Percentiles rank a stretch among this genome's conserved stretches.
Evolutionary conservation across 1,284 basidiomycete species (phyloP).

Genomic region (Wallemia mellicola): DNA sequence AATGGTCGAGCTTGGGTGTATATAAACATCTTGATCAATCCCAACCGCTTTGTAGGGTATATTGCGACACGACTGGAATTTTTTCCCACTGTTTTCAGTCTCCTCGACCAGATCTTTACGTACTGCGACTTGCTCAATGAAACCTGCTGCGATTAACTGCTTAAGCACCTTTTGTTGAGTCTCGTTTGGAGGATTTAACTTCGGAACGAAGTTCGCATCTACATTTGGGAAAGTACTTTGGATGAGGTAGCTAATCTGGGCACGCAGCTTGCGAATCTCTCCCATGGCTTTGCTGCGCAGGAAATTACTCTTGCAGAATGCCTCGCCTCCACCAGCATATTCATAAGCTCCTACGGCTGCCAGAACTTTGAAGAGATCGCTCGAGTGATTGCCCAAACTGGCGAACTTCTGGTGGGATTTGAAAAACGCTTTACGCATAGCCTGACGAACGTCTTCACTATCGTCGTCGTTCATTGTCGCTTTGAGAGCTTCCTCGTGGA

Average conservation of each 20-base stretch:
- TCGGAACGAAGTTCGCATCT: conserved; percentile 27
- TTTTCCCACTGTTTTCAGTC: conserved; percentile 25
- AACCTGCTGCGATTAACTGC: conserved; percentile 63
- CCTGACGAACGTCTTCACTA: conserved; percentile 21
- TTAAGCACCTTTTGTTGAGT: conserved; percentile 68
- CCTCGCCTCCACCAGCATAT: conserved; percentile 43
- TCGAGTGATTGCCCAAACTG: conserved; percentile 15
- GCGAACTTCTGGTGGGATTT: conserved; percentile 29
- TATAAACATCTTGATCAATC: conserved; percentile 57
- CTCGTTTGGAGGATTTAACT: conserved; percentile 37
- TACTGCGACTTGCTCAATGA: conserved; percentile 84
- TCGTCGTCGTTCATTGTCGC: conserved; percentile 22
- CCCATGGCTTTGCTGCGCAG: conserved; percentile 94
- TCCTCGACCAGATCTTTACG: conserved; percentile 43
- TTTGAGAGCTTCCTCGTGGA: conserved; percentile 41
- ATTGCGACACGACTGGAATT: conserved; percentile 42
- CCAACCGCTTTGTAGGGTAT: conserved; percentile 63
- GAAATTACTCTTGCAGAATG: conserved; percentile 70
- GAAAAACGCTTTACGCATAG: conserved; percentile 42
- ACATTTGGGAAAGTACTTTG: conserved; percentile 32
- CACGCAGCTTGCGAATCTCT: conserved; percentile 89
- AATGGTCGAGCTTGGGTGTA: conserved; percentile 66
- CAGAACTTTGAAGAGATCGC: conserved; percentile 64
- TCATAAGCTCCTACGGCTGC: conserved; percentile 91
- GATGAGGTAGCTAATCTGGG: conserved; percentile 61